Base-by-base conservation (phyloP, 306 rosid genomes). In the Arachis stenosperma region DNA sequence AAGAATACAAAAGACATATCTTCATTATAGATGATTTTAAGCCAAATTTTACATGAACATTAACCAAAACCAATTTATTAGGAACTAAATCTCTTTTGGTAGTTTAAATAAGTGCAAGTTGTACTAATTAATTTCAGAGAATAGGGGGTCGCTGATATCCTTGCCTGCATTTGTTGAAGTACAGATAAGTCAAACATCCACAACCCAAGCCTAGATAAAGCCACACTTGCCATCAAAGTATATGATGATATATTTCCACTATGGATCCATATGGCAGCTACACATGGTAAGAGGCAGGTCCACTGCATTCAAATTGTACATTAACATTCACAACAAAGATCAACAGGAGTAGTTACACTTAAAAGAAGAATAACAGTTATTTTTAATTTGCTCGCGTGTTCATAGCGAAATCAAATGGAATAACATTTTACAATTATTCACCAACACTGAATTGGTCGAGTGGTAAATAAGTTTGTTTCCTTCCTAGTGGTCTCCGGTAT, bases 141-240 rank as follows among this genome's bases (percentile, higher is more conserved):
- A 9, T n/a, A 53, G 47, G 65, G 61, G 13, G 48, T 7, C 0
- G 5, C 1, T 10, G 15, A 79, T 22, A 22, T 83, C 42, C 74
- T 37, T 78, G 75, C 97, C 91, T 94, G 99, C 95, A 89, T 94
- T 79, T 88, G 97, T 54, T 94, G 96, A 81, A 94, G 88, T 5
- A 94, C 88, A 5, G 99, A 80, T 41, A 94, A 77, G 71, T 94
- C 97, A 84, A 91, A 87, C 86, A 87, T 83, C 99, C 99, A 94
- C 80, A 91, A 82, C 46, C 97, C 99, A 46, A 94, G 97, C 81
- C 96, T 83, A 70, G 99, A 94, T 9, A 81, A 52, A 2, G 93
- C 95, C 2, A 94, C 99, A 61, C 95, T 92, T 12, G 75, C 88
- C 95, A 94, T 94, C 73, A 94, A 80, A 79, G 86, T 68, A 78